Conservation (phyloP, 2,329 filamentous ascomycete genomes). For the Ophiostoma perfectum region DNA sequence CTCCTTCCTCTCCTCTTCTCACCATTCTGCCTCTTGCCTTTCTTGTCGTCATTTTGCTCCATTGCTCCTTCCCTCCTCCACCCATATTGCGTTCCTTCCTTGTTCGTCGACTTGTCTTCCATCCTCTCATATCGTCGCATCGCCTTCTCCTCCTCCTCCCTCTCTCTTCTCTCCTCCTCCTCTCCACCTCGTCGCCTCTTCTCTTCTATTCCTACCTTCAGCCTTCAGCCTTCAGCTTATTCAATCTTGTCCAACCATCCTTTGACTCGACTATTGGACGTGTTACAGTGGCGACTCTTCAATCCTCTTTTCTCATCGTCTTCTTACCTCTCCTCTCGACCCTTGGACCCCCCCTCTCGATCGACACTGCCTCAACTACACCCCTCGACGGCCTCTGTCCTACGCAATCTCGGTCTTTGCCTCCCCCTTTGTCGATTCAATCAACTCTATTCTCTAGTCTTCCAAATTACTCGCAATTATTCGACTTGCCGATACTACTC, state of each 20-base stretch:
- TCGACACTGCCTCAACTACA: neutral
- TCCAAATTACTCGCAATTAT: neutral
- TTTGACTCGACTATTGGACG: constrained; percentile 2
- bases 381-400: neutral
- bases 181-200: constrained; percentile 6
- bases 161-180: constrained; percentile 8
- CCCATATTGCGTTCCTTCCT: neutral
- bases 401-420: constrained; percentile 3
- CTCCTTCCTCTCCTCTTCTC: neutral
- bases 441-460: constrained; percentile 3
- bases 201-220: neutral
- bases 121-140: neutral
- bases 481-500: neutral
- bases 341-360: neutral
- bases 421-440: constrained; percentile 8
- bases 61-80: neutral
- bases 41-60: neutral
- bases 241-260: constrained; percentile 7
- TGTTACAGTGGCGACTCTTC: constrained; percentile 3
- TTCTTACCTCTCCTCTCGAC: neutral
- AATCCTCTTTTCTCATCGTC: neutral
- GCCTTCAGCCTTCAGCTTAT: constrained; percentile 4
- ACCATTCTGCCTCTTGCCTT: neutral
- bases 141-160: neutral
- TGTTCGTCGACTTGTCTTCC: neutral